phyloP scores from a whole-genome alignment of 495 filamentous ascomycete species.

The Aspergillus mulundensis region DNA sequence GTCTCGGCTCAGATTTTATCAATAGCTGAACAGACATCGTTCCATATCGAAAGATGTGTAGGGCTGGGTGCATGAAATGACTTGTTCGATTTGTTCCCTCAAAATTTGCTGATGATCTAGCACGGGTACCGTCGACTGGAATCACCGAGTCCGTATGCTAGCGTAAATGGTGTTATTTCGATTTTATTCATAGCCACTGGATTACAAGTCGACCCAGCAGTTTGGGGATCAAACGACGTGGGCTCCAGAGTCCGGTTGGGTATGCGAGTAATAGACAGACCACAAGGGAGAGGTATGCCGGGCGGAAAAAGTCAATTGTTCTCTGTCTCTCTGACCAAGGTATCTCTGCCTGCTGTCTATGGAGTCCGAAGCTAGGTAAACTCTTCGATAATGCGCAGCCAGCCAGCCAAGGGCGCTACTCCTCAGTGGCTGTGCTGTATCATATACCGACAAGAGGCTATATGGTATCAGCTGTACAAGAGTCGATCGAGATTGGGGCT shows the following conservation, averaged over 20 bases:
- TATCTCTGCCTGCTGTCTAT: slow-evolving; percentile 38
- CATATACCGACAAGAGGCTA: slow-evolving; percentile 65
- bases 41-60: neutral
- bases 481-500: slow-evolving; percentile 35
- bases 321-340: slow-evolving; percentile 31
- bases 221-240: slow-evolving; percentile 15
- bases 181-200: slow-evolving; percentile 29
- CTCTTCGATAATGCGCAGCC: slow-evolving; percentile 33
- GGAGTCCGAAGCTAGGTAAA: slow-evolving; percentile 48
- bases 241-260: slow-evolving; percentile 15
- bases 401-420: slow-evolving; percentile 43
- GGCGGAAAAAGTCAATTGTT: slow-evolving; percentile 45
- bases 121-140: slow-evolving; percentile 16
- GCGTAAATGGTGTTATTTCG: slow-evolving; percentile 4
- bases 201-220: slow-evolving; percentile 37
- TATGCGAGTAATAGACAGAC: slow-evolving; percentile 18
- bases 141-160: neutral
- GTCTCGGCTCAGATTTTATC: neutral
- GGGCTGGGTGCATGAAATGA: too few relatives aligned
- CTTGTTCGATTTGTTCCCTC: neutral
- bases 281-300: slow-evolving; percentile 28
- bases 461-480: slow-evolving; percentile 58
- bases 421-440: slow-evolving; percentile 60
- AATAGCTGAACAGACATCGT: neutral
- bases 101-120: neutral